A percentile compares a stretch with the other conserved stretches of the same genome.
phyloP scores from a whole-genome alignment of 495 filamentous ascomycete genomes.

The Penicillium psychrofluorescens region DNA sequence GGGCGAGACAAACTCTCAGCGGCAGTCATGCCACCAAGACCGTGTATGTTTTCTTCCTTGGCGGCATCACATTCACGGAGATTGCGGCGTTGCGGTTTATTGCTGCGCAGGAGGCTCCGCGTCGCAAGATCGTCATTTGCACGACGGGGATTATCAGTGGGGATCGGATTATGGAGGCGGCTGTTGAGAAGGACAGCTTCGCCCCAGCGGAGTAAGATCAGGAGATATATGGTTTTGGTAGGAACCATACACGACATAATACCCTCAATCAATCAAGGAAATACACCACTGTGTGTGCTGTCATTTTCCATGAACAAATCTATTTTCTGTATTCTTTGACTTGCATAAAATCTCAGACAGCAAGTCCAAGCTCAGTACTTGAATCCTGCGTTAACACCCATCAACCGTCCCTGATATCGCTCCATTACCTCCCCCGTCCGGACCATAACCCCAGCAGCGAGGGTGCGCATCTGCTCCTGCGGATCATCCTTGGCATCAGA shows the following conservation, averaged over 20 bases:
- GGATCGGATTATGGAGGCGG: conserved; percentile 80
- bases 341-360: neutral
- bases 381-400: conserved; percentile 45
- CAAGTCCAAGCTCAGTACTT: conserved; percentile 21
- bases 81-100: conserved; percentile 92
- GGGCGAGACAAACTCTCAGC: conserved; percentile 72
- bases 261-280: too few species aligned
- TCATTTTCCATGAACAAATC: too few species aligned
- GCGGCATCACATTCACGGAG: conserved; percentile 91
- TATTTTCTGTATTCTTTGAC: too few species aligned
- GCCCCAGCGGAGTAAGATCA: conserved; percentile 21
- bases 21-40: conserved; percentile 65
- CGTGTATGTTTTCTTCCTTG: conserved; percentile 89
- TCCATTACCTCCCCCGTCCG: conserved; percentile 72
- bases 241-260: too few species aligned
- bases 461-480: conserved; percentile 31
- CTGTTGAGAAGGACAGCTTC: conserved; percentile 68
- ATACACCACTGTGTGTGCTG: too few species aligned
- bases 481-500: conserved; percentile 39
- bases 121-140: conserved; percentile 79
- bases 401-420: conserved; percentile 60
- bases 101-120: conserved; percentile 75
- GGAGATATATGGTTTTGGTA: neutral
- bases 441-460: conserved; percentile 80
- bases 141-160: conserved; percentile 89